phyloP scores from a whole-genome alignment of 2,329 filamentous ascomycete species.

The Venturia aucupariae region DNA sequence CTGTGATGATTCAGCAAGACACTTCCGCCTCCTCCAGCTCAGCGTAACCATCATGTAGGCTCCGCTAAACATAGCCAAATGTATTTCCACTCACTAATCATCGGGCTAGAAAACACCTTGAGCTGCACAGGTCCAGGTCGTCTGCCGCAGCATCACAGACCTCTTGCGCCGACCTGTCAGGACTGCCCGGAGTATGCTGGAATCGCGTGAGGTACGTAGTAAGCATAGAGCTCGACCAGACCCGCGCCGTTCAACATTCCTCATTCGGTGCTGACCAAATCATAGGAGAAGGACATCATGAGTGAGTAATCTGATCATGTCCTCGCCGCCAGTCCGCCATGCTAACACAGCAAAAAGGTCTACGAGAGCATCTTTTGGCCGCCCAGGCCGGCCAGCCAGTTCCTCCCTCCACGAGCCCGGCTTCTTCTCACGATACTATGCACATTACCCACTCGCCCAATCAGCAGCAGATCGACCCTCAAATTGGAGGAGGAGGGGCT shows the following conservation, averaged over 20 bases:
- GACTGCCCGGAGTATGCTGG: not conserved
- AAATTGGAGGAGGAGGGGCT: slow-evolving; percentile 39
- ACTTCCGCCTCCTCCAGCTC: not conserved
- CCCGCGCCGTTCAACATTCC: not conserved
- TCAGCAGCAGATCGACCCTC: slow-evolving; percentile 48
- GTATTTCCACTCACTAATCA: slow-evolving; percentile 2
- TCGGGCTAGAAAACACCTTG: not conserved
- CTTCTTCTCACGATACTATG: slow-evolving; percentile 25
- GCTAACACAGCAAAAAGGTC: slow-evolving; percentile 33
- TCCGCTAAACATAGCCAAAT: not conserved
- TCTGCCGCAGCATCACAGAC: not conserved
- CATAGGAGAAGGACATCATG: slow-evolving; percentile 5
- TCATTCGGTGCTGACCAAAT: not conserved
- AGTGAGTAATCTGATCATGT: not conserved
- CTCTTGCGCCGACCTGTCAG: slow-evolving; percentile 1
- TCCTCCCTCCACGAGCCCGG: slow-evolving; percentile 27
- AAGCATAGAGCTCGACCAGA: not conserved
- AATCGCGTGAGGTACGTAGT: slow-evolving; percentile 8
- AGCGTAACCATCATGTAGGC: not conserved
- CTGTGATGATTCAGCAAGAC: not conserved
- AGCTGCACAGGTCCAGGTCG: slow-evolving; percentile 1
- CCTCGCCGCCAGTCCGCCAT: slow-evolving; percentile 12
- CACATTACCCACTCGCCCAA: slow-evolving; percentile 32
- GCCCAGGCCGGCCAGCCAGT: slow-evolving; percentile 36
- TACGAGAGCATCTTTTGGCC: slow-evolving; percentile 55